Percentiles rank a stretch among this genome's conserved stretches.
These are phyloP conservation scores for Carallia brachiata DNA, from an alignment of 345 rosid species.

Conservation along the genomic window DNA sequence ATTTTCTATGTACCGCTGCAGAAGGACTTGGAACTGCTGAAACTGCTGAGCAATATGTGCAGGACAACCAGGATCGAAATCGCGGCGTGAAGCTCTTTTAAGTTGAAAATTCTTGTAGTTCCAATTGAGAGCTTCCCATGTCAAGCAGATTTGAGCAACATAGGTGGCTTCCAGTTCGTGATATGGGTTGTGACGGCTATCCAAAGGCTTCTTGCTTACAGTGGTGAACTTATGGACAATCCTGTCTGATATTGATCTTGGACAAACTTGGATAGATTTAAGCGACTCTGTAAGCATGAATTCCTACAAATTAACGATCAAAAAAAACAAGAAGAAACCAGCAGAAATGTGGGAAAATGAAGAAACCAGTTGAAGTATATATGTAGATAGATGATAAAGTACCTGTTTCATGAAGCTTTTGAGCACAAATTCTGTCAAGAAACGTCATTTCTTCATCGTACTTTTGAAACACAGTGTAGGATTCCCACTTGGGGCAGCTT, in stretches of 20 bases:
- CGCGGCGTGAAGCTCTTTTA: conserved; percentile 47
- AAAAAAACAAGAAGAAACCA: too few relatives aligned
- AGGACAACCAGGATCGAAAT: conserved; percentile 69
- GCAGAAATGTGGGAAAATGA: neutral
- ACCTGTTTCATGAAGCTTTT: conserved; percentile 97
- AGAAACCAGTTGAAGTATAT: neutral
- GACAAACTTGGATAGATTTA: conserved; percentile 69
- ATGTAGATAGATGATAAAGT: neutral
- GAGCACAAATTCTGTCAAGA: conserved; percentile 72
- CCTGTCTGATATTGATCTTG: conserved; percentile 90
- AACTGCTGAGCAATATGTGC: conserved; percentile 80
- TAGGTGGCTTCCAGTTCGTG: conserved; percentile 83
- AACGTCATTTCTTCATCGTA: conserved; percentile 98
- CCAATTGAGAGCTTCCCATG: conserved; percentile 98
- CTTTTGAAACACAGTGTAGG: conserved; percentile 91
- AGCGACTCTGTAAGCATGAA: conserved; percentile 53
- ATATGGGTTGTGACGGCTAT: conserved; percentile 71
- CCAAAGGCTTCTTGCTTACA: conserved; percentile 45
- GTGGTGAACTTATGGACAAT: conserved; percentile 68
- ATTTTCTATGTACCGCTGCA: conserved; percentile 84
- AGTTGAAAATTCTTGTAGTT: conserved; percentile 80
- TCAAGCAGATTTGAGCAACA: conserved; percentile 86
- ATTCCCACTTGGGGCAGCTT: conserved; percentile 97
- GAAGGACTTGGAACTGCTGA: conserved; percentile 88
- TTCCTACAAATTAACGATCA: neutral